Evolutionary conservation across 192 early-diverging fungal species (phyloP).

Genomic region (Dissophora ornata): DNA sequence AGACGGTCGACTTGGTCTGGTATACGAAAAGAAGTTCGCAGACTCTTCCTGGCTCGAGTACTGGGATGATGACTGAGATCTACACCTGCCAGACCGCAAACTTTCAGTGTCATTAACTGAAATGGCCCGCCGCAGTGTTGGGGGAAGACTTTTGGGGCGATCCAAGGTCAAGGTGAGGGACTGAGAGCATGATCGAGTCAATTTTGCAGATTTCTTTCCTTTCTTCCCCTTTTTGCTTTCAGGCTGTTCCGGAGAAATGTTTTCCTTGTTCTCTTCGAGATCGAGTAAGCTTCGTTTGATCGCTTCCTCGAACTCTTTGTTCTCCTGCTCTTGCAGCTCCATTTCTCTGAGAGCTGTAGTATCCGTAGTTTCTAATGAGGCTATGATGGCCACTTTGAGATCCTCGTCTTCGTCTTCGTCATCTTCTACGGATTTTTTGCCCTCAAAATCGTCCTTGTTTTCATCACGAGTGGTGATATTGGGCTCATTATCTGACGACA

Average conservation of each 20-base stretch:
- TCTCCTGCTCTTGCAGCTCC: conserved; percentile 25
- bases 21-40: too few species aligned
- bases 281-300: conserved; percentile 33
- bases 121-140: conserved; percentile 10
- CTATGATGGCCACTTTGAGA: conserved; percentile 25
- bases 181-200: conserved; percentile 25
- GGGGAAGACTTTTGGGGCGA: background rate
- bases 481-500: background rate
- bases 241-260: conserved; percentile 17
- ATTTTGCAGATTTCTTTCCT: background rate
- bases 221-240: conserved; percentile 11
- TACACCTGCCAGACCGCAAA: background rate
- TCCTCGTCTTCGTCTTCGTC: conserved; percentile 24
- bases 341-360: background rate
- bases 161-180: background rate
- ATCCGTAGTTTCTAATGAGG: conserved; percentile 3
- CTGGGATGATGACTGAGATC: background rate
- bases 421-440: conserved; percentile 1
- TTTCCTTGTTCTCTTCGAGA: conserved; percentile 38
- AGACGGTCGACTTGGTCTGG: background rate
- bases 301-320: conserved; percentile 17
- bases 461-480: background rate
- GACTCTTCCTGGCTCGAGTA: background rate
- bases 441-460: conserved; percentile 2
- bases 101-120: conserved; percentile 2